Base-by-base conservation (phyloP, 2,329 filamentous ascomycete species). In the Graphium sp. region DNA sequence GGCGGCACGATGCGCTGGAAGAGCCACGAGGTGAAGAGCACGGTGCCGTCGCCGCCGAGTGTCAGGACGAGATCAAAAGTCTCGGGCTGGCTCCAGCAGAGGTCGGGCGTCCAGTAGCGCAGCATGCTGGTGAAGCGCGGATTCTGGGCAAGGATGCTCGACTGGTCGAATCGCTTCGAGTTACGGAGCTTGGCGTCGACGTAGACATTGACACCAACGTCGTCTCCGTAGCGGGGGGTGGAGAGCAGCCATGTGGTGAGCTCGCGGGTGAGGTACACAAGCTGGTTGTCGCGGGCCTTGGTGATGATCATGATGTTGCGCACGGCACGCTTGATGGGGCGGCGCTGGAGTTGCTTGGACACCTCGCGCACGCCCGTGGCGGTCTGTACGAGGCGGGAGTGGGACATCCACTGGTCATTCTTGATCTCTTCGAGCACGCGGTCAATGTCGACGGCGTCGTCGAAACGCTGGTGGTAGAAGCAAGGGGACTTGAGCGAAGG, bases 261-360 rank as follows among this genome's bases (percentile, higher is more conserved):
- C 48, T 98, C 84, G 34, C 81, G 70, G 2, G 89, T 98, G 39
- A 94, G 62, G 40, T 79, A 70, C 19, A 98, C 87, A 11, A 98
- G 66, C 40, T 82, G 74, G 46, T 98, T 95, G 55, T 98, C 89
- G 37, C 89, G 74, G 14, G 89, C 89, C 55, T 95, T 98, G 35
- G 89, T 98, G 38, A 98, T 82, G 44, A 98, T 93, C 89, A 98
- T 95, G 44, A 98, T 71, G 48, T 83, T 94, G 45, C 72, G 74
- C 26, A 98, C 85, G 8, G 85, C 85, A 39, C 85, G 76, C 54
- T 81, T 89, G 52, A 95, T 83, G 14, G 89, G 87, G 22, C 83
- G 72, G 32, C 87, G 74, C 55, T 93, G 87, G 33, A 98, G 64
- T 55, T 95, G 89, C 52, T 91, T 87, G 11, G 84, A 91, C 9